A percentile compares a stretch with the other conserved stretches of the same genome.
Evolutionary conservation across 2,329 filamentous ascomycete genomes (phyloP).

Genomic region (Colletotrichum sojae): DNA sequence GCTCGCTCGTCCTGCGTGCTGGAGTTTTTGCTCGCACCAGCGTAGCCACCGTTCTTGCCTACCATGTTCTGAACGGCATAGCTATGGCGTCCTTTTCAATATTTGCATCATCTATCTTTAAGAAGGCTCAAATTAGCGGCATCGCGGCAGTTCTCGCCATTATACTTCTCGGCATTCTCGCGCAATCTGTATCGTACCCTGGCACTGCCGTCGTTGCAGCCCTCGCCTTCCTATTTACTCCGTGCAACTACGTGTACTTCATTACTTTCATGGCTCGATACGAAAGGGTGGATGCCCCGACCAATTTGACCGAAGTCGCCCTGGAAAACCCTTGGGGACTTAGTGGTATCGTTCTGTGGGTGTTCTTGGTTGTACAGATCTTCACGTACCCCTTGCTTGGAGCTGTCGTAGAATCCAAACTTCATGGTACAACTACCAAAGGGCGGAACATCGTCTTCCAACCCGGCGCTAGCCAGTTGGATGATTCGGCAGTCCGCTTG

Average conservation of each 20-base stretch:
- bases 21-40: constrained; percentile 78
- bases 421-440: constrained; percentile 81
- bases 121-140: constrained; percentile 88
- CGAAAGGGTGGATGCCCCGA: constrained; percentile 72
- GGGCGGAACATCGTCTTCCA: constrained; percentile 67
- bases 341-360: constrained; percentile 82
- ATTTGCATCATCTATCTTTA: constrained; percentile 86
- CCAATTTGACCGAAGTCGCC: constrained; percentile 73
- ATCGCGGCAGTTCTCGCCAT: constrained; percentile 82
- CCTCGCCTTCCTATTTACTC: constrained; percentile 83
- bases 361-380: constrained; percentile 84
- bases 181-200: constrained; percentile 79
- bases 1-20: constrained; percentile 73
- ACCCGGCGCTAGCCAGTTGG: constrained; percentile 42
- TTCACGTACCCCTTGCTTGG: constrained; percentile 83
- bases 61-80: constrained; percentile 82
- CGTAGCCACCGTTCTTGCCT: constrained; percentile 77
- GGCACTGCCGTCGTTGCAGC: constrained; percentile 75
- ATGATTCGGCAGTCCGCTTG: constrained; percentile 75
- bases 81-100: constrained; percentile 85
- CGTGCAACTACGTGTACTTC: constrained; percentile 91
- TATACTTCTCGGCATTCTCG: constrained; percentile 83
- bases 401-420: constrained; percentile 77
- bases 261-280: constrained; percentile 82
- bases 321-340: constrained; percentile 78